Conservation (phyloP, 768 basidiomycete genomes). For the Sporobolomyces pararoseus region DNA sequence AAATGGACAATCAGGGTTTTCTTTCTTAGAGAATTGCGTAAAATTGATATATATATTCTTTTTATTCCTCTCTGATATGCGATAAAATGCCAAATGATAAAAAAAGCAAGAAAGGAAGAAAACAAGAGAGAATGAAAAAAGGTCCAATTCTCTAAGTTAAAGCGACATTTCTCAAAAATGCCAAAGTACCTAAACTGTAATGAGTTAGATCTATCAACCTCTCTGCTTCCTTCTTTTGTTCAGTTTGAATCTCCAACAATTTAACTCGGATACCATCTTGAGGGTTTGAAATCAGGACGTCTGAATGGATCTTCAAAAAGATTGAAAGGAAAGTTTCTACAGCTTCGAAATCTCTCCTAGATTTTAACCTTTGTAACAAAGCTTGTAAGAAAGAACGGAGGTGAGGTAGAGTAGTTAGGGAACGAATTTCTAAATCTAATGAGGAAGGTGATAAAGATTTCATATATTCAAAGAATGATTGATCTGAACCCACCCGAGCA, state of each 20-base stretch:
- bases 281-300: constrained; percentile 64
- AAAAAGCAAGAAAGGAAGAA: background rate
- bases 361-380: constrained; percentile 65
- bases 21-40: background rate
- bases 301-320: constrained; percentile 78
- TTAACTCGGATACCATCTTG: constrained; percentile 57
- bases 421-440: constrained; percentile 83
- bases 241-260: constrained; percentile 60
- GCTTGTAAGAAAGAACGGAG: constrained; percentile 69
- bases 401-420: constrained; percentile 63
- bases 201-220: constrained; percentile 56
- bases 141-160: no score
- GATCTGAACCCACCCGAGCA: constrained; percentile 55
- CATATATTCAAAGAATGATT: constrained; percentile 73
- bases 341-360: constrained; percentile 88
- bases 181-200: constrained; percentile 50
- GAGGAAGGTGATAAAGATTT: constrained; percentile 87
- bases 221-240: constrained; percentile 72
- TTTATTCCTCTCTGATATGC: no score
- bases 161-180: constrained; percentile 46
- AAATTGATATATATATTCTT: no score
- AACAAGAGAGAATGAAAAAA: no score
- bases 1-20: no score
- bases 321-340: constrained; percentile 82
- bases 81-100: no score